Percentiles rank a stretch among this genome's conserved stretches.
These are phyloP conservation scores for Collariella sp. DNA, from an alignment of 495 filamentous ascomycete species.

Conservation along the genomic window DNA sequence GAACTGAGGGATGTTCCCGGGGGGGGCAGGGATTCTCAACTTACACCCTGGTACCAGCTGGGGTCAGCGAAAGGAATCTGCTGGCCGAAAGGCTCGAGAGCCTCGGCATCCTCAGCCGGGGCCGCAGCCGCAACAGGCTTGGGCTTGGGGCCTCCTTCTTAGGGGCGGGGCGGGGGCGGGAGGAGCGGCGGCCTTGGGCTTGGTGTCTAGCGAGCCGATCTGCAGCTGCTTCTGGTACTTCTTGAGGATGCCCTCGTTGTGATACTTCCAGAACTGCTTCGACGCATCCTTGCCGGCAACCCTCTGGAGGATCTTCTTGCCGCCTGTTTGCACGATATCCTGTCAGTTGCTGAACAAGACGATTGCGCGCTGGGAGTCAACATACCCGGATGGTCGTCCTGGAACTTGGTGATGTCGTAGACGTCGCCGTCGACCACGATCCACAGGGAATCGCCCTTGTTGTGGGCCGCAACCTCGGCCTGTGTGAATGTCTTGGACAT, in stretches of 20 bases:
- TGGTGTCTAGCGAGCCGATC: slow-evolving; percentile 83
- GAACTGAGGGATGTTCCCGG: neutral
- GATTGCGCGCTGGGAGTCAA: neutral
- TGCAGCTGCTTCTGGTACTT: slow-evolving; percentile 85
- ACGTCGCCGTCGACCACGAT: slow-evolving; percentile 93
- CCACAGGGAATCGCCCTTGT: slow-evolving; percentile 76
- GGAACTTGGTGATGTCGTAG: slow-evolving; percentile 91
- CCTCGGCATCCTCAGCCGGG: slow-evolving; percentile 51
- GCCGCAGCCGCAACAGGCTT: slow-evolving; percentile 44
- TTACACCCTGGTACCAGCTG: slow-evolving; percentile 90
- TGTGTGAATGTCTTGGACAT: slow-evolving; percentile 87
- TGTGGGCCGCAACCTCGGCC: slow-evolving; percentile 82
- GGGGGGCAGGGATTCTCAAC: slow-evolving; percentile 25
- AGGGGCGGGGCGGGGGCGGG: slow-evolving; percentile 47
- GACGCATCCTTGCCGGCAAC: slow-evolving; percentile 95
- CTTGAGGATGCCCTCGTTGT: slow-evolving; percentile 87
- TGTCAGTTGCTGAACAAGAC: slow-evolving; percentile 7
- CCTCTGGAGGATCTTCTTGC: slow-evolving; percentile 94
- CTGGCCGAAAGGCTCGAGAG: slow-evolving; percentile 75
- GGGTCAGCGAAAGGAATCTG: slow-evolving; percentile 90
- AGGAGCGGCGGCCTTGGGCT: slow-evolving; percentile 54
- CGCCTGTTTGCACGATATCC: slow-evolving; percentile 43
- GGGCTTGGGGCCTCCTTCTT: slow-evolving; percentile 42
- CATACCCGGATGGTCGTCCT: slow-evolving; percentile 82
- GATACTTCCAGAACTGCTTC: slow-evolving; percentile 99